Evolutionary conservation across 2,329 filamentous ascomycete genomes (phyloP), one percentile per base, ranked within the genome.

Genomic region (Fusarium brevicatenulatum): DNA sequence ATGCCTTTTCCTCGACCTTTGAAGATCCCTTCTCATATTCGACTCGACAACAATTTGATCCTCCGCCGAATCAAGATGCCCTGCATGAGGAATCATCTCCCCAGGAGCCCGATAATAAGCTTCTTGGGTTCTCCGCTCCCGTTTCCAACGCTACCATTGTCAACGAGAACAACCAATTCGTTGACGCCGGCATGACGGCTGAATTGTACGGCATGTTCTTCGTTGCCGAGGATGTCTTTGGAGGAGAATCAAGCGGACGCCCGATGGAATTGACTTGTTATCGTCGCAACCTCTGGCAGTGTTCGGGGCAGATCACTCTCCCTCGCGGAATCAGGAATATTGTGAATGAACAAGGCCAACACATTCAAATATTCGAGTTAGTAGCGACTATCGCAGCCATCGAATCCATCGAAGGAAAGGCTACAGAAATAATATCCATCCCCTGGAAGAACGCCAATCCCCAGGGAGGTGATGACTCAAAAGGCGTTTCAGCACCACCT

Each of bases 351-450:
- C 93, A 97, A 72, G 92, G 94, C 52, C 92, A 91, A 44, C 91
- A 93, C 57, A 89, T 93, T 28, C 91, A 94, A 44, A 89, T 96
- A 8, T 90, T 93, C 49, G 90, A 97, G 68, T 82, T 97, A 70
- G 92, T 94, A 68, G 91, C 96, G 28, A 91, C 92, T 40, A 94
- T 98, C 58, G 93, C 93, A 2, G 95, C 94, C 4, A 90, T 93
- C 7, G 95, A 98, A 82, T 97, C 94, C 9, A 97, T 98, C 55
- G 95, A 98, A 80, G 93, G 94, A 54, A 97, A 97, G 78, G 78
- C 90, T 2, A 95, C 97, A 10, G 97, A 98, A 83, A 97, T 98
- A 69, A 98, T 98, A 66, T 96, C 93, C 1, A 96, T 98, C 53
- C 95, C 95, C 0, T 98, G 95, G 95, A 98, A 98, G 85, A 97